Evolutionary conservation across 495 filamentous ascomycete species (phyloP).

Genomic region (Penicillium angulare): DNA sequence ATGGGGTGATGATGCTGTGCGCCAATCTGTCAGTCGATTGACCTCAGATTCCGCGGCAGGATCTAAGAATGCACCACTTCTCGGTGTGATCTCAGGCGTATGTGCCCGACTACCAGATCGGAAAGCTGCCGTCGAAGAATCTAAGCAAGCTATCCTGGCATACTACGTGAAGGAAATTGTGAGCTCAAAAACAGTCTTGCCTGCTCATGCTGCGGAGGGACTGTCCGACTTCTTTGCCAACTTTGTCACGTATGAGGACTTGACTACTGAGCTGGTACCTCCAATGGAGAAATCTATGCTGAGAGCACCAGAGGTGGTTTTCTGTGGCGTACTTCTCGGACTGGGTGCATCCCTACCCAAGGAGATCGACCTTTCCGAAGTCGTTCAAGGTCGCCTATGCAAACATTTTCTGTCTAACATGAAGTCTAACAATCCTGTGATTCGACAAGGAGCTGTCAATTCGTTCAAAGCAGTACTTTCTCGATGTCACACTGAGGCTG

Average conservation of each 20-base stretch:
- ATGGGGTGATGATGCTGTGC: conserved; percentile 58
- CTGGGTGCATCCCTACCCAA: conserved; percentile 66
- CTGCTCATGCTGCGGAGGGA: conserved; percentile 67
- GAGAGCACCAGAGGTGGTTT: conserved; percentile 83
- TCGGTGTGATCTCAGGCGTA: conserved; percentile 85
- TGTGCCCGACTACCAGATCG: conserved; percentile 63
- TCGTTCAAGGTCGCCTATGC: conserved; percentile 65
- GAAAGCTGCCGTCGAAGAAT: conserved; percentile 56
- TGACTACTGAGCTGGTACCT: conserved; percentile 73
- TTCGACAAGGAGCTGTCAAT: conserved; percentile 70
- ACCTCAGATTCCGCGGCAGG: conserved; percentile 59
- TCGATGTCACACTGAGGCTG: conserved; percentile 53
- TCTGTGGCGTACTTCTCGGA: conserved; percentile 70
- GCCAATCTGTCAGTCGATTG: conserved; percentile 61
- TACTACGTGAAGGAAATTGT: conserved; percentile 87
- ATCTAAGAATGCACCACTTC: conserved; percentile 66
- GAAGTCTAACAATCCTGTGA: conserved; percentile 79
- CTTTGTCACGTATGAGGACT: conserved; percentile 73
- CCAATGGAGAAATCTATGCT: conserved; percentile 84
- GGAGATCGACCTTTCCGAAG: conserved; percentile 71
- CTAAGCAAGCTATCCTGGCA: conserved; percentile 67
- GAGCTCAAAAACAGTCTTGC: conserved; percentile 69
- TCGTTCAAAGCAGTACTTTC: conserved; percentile 66
- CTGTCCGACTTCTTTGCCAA: conserved; percentile 78
- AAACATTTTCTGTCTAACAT: conserved; percentile 84